Evolutionary conservation across 2,329 filamentous ascomycete genomes (phyloP).

Genomic region (Talaromyces rugulosus): DNA sequence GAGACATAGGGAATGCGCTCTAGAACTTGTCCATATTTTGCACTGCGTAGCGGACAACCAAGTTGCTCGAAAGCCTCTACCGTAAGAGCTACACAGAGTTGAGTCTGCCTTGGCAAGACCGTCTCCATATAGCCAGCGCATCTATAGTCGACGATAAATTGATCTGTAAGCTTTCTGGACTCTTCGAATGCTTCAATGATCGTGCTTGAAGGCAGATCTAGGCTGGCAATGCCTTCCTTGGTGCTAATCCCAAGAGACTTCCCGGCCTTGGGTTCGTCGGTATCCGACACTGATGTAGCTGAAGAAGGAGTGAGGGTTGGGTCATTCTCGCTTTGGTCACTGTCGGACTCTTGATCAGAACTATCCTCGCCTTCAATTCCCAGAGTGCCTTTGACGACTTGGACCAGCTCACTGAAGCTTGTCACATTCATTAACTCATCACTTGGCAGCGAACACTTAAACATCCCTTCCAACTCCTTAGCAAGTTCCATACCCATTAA

Average conservation of each 20-base stretch:
- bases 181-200: constrained; percentile 25
- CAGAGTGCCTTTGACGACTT: constrained; percentile 7
- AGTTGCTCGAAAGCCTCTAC: constrained; percentile 31
- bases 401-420: constrained; percentile 13
- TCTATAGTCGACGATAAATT: constrained; percentile 19
- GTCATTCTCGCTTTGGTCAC: constrained; percentile 2
- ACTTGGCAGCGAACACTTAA: constrained; percentile 29
- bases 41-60: constrained; percentile 18
- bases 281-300: constrained; percentile 6
- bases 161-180: constrained; percentile 22
- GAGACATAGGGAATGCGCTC: constrained; percentile 19
- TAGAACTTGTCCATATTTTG: constrained; percentile 17
- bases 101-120: constrained; percentile 19
- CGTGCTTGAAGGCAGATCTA: constrained; percentile 7
- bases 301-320: constrained; percentile 7
- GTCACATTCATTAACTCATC: constrained; percentile 27
- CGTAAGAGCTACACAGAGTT: constrained; percentile 16
- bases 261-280: constrained; percentile 23
- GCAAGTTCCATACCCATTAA: constrained; percentile 49
- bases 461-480: constrained; percentile 29
- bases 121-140: constrained; percentile 19
- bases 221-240: not conserved
- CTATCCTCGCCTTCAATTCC: not conserved
- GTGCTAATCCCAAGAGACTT: not conserved
- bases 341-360: constrained; percentile 6